Evolutionary conservation across 768 basidiomycete genomes (phyloP).

Genomic region (Russula emetica): DNA sequence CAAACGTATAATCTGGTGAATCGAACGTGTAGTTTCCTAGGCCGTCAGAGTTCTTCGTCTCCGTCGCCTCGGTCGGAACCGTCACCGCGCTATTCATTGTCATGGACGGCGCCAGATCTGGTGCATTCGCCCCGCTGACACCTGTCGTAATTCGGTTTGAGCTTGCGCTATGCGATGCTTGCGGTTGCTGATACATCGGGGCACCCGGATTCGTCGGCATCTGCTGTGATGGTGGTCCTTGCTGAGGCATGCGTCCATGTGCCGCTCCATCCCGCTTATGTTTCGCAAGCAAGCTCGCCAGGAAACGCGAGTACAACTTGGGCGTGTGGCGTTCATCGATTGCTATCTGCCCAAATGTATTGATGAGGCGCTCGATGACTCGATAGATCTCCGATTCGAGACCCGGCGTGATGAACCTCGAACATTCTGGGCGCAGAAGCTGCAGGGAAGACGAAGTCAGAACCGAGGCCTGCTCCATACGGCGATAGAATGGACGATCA

Average conservation of each 20-base stretch:
- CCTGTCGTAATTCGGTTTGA: not conserved
- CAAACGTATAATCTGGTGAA: constrained; percentile 14
- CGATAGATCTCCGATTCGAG: constrained; percentile 57
- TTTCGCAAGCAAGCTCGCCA: constrained; percentile 43
- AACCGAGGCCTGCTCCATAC: not conserved
- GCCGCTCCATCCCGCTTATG: constrained; percentile 32
- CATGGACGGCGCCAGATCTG: not conserved
- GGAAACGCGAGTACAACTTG: constrained; percentile 74
- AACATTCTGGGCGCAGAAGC: constrained; percentile 77
- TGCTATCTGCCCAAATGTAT: constrained; percentile 65
- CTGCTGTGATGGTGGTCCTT: constrained; percentile 24
- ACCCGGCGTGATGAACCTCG: constrained; percentile 53
- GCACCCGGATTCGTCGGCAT: constrained; percentile 1
- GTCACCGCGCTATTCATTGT: not conserved
- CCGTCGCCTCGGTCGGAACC: not conserved
- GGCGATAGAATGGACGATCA: not conserved
- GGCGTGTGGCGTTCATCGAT: constrained; percentile 81
- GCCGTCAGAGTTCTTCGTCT: not conserved
- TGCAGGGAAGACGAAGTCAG: constrained; percentile 30
- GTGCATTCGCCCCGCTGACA: not conserved
- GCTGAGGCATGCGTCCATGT: constrained; percentile 15
- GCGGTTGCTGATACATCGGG: not conserved
- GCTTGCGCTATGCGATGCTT: not conserved
- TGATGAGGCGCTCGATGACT: constrained; percentile 60
- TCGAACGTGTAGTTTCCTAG: constrained; percentile 12